Conservation (phyloP, 441 rosid species). For the Corymbia citriodora region DNA sequence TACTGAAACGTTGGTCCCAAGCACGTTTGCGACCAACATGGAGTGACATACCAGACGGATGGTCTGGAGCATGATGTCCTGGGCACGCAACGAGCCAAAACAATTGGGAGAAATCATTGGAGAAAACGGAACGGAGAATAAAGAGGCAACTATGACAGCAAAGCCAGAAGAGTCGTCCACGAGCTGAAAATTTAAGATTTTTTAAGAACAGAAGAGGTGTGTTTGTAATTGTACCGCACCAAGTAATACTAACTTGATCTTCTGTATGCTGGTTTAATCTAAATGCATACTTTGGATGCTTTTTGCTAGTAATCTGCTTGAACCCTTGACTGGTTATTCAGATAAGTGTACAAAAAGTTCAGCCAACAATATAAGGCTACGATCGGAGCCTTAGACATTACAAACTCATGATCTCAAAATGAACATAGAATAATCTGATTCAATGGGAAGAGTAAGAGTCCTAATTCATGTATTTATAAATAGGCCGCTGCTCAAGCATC, state of each 20-base stretch:
- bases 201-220: neutral
- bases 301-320: neutral
- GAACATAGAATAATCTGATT: no score
- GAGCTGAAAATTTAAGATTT: neutral
- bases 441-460: no score
- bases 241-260: neutral
- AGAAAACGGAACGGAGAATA: neutral
- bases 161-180: neutral
- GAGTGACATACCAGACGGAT: neutral
- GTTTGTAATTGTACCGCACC: neutral
- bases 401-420: no score
- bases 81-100: neutral
- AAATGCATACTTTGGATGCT: neutral
- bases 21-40: neutral
- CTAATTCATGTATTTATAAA: no score
- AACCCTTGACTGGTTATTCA: neutral
- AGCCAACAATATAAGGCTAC: conserved; percentile 8
- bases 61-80: neutral
- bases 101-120: neutral
- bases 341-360: conserved; percentile 5
- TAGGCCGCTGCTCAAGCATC: no score
- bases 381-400: neutral
- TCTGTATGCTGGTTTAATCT: neutral
- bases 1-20: neutral
- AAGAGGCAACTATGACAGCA: neutral